Evolutionary conservation across 768 basidiomycete genomes (phyloP), one percentile per base, ranked within the genome.

Genomic region (Auricularia heimuer): DNA sequence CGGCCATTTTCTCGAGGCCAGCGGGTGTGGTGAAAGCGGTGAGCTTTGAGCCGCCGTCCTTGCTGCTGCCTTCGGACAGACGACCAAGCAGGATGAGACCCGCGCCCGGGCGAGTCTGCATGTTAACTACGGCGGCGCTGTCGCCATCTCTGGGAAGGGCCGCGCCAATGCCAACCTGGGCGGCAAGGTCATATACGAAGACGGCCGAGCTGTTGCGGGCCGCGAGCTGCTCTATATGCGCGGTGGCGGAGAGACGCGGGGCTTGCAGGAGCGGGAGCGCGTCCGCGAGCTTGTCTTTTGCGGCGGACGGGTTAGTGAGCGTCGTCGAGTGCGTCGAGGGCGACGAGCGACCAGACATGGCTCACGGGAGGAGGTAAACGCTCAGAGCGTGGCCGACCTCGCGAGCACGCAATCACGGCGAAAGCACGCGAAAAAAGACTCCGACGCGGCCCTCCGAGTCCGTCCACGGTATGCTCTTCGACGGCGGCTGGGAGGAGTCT

Each of bases 31-130:
- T 92, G 75, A 88, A 94, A 1, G 88, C 87, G 0, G 90, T 90
- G 63, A 93, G 75, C 51, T 88, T 75, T 16, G 85, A 80, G 21
- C 83, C 83, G 56, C 77, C 81, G 67, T 90, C 87, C 68, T 81
- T 81, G 73, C 88, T 90, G 16, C 91, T 85, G 44, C 90, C 88
- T 70, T 90, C 87, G 18, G 70, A 68, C 62, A 94, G 77, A 62
- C 92, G 79, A 42, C 94, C 90, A 64, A 90, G 82, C 68, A 95
- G 79, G 70, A 83, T 82, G 65, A 93, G 75, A 8, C 94, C 94
- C 18, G 94, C 92, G 60, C 94, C 94, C 4, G 87, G 81, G 65
- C 94, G 81, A 29, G 90, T 92, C 77, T 96, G 92, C 67, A 92
- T 78, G 62, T 83, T 77, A 54, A 89, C 80, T 4, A 90, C 83